Conservation (phyloP, 176 grass and related monocot species). For the Oryza glumipatula region DNA sequence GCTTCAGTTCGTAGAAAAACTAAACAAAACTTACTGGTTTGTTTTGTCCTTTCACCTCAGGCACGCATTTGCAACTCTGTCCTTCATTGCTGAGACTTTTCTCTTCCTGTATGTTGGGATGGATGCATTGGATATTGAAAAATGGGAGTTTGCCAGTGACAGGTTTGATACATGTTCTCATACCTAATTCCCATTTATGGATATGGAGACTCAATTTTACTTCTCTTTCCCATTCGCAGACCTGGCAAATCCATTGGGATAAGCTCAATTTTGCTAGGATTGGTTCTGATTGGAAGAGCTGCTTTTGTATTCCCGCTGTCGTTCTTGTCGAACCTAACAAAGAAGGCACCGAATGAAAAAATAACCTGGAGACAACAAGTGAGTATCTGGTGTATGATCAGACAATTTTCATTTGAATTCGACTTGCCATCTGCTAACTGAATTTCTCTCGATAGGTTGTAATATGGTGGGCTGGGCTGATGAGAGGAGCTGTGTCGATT, state of each 20-base stretch:
- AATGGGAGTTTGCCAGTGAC: conserved; percentile 88
- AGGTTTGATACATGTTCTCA: conserved; percentile 49
- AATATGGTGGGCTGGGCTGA: conserved; percentile 99
- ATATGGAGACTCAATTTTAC: not conserved
- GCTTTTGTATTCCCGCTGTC: conserved; percentile 99
- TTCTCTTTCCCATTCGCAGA: conserved; percentile 51
- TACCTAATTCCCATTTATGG: not conserved
- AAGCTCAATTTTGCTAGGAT: conserved; percentile 83
- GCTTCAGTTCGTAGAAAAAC: not conserved
- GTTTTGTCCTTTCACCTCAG: conserved; percentile 44
- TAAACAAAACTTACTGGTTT: not conserved
- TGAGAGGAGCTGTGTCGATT: conserved; percentile 99
- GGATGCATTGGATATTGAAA: conserved; percentile 97
- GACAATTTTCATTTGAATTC: not conserved
- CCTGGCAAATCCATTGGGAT: conserved; percentile 86
- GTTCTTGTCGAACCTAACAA: conserved; percentile 90
- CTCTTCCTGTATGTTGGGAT: conserved; percentile 98
- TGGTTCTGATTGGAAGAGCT: conserved; percentile 91
- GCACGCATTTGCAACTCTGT: conserved; percentile 94
- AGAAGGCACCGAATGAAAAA: conserved; percentile 63
- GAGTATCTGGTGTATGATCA: conserved; percentile 13
- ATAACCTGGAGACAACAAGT: conserved; percentile 87
- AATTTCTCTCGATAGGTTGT: conserved; percentile 58
- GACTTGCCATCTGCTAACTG: conserved; percentile 19
- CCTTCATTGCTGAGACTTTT: conserved; percentile 95